phyloP scores from a whole-genome alignment of 495 filamentous ascomycete species.

The Aspergillus hancockii region DNA sequence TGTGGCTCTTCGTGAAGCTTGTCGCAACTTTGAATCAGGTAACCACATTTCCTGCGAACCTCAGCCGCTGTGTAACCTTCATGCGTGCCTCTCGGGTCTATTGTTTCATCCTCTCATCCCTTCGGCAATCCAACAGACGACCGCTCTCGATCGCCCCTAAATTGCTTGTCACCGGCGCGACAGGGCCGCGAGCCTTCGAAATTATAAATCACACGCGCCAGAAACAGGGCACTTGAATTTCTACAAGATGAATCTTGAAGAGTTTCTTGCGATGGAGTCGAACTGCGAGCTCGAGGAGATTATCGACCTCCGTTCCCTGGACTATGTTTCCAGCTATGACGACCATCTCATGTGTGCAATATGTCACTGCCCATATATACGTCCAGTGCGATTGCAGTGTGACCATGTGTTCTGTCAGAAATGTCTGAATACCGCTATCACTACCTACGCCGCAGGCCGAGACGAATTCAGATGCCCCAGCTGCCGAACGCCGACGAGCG shows the following conservation, averaged over 20 bases:
- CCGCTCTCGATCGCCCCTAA: conserved; percentile 13
- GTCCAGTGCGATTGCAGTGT: conserved; percentile 71
- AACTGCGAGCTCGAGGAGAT: conserved; percentile 29
- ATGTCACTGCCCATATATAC: conserved; percentile 72
- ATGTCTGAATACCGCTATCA: conserved; percentile 66
- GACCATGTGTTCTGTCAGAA: conserved; percentile 75
- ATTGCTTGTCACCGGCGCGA: background rate
- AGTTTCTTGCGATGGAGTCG: conserved; percentile 38
- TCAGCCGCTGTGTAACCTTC: conserved; percentile 23
- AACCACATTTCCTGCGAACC: background rate
- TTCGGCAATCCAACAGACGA: conserved; percentile 20
- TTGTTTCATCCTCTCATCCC: conserved; percentile 25
- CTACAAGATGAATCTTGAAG: conserved; percentile 34
- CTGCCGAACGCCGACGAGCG: conserved; percentile 43
- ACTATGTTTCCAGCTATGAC: conserved; percentile 69
- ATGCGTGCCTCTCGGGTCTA: conserved; percentile 24
- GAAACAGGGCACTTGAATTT: background rate
- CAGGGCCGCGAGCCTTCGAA: background rate
- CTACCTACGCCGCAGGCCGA: conserved; percentile 36
- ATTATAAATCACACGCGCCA: background rate
- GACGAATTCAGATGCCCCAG: conserved; percentile 48
- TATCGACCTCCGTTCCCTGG: conserved; percentile 69
- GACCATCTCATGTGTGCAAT: conserved; percentile 82
- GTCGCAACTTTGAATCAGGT: conserved; percentile 3
- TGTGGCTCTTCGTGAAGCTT: background rate